phyloP scores from a whole-genome alignment of 225 moss, liverwort and hornwort genomes.

The Rhytidiadelphus loreus region DNA sequence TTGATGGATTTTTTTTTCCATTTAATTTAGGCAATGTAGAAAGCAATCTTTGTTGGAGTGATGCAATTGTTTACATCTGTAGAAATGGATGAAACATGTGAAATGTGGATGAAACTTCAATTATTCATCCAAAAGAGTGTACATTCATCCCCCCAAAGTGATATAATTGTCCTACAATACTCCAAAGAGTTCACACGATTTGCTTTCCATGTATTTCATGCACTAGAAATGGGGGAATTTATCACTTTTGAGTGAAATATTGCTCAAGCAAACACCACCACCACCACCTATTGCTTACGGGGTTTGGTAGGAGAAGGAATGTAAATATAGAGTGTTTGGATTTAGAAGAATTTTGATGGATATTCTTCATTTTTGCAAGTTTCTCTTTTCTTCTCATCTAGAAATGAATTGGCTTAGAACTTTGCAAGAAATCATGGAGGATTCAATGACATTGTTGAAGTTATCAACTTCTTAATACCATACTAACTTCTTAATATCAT shows the following conservation, averaged over 20 bases:
- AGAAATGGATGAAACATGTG: too few species aligned
- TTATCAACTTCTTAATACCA: neutral
- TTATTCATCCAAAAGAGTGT: neutral
- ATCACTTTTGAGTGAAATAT: neutral
- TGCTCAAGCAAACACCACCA: neutral
- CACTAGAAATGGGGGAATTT: neutral
- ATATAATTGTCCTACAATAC: too few species aligned
- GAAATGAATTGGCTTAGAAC: neutral
- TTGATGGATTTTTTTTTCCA: neutral
- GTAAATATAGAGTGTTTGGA: neutral
- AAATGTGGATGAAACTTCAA: neutral
- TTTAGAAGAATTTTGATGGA: neutral
- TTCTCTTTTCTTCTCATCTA: neutral
- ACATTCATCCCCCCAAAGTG: neutral
- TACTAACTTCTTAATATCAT: neutral
- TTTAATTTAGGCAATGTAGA: neutral
- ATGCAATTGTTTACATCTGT: neutral
- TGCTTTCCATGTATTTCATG: too few species aligned
- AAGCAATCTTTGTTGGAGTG: neutral
- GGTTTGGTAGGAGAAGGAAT: neutral
- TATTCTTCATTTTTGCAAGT: neutral
- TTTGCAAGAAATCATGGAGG: neutral
- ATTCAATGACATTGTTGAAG: neutral
- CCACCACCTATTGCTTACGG: accelerated
- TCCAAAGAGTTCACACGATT: too few species aligned